phyloP scores from a whole-genome alignment of 2,329 filamentous ascomycete species.

The Aspergillus ruber region DNA sequence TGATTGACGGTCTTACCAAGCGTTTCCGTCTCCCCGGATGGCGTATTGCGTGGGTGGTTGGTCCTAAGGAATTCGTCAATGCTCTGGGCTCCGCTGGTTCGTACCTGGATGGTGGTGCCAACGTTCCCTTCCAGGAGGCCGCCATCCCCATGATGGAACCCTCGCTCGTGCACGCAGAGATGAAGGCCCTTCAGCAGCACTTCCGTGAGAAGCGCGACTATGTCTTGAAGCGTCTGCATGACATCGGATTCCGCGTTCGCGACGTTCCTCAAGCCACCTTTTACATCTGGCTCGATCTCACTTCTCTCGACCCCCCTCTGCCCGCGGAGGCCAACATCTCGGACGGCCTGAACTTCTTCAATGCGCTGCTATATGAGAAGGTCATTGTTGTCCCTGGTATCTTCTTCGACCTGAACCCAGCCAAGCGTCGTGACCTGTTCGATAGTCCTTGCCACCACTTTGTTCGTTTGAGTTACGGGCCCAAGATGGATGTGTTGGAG shows the following conservation, averaged over 20 bases:
- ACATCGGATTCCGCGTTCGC: conserved; percentile 82
- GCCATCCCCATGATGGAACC: conserved; percentile 92
- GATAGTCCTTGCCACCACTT: conserved; percentile 93
- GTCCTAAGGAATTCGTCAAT: conserved; percentile 92
- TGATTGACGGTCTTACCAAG: conserved; percentile 94
- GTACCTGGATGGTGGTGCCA: conserved; percentile 90
- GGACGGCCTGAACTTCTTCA: conserved; percentile 95
- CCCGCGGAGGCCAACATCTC: conserved; percentile 62
- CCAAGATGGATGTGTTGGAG: conserved; percentile 70
- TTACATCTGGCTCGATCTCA: conserved; percentile 73
- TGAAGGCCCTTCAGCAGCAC: conserved; percentile 81
- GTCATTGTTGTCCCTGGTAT: conserved; percentile 95
- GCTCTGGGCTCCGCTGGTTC: conserved; percentile 88
- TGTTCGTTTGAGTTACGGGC: conserved; percentile 77
- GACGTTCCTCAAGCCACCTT: conserved; percentile 87
- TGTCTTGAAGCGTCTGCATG: conserved; percentile 68
- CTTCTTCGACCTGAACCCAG: conserved; percentile 95
- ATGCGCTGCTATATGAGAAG: conserved; percentile 86
- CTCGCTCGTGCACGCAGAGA: conserved; percentile 69
- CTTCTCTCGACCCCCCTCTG: conserved; percentile 46
- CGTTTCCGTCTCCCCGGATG: conserved; percentile 92
- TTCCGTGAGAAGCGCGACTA: conserved; percentile 93
- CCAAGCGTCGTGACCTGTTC: conserved; percentile 81
- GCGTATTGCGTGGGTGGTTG: conserved; percentile 94
- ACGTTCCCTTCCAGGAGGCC: conserved; percentile 92